These are phyloP conservation scores for Saccharomycopsis fermentans DNA, from an alignment of 805 yeast species.

Conservation along the genomic window DNA sequence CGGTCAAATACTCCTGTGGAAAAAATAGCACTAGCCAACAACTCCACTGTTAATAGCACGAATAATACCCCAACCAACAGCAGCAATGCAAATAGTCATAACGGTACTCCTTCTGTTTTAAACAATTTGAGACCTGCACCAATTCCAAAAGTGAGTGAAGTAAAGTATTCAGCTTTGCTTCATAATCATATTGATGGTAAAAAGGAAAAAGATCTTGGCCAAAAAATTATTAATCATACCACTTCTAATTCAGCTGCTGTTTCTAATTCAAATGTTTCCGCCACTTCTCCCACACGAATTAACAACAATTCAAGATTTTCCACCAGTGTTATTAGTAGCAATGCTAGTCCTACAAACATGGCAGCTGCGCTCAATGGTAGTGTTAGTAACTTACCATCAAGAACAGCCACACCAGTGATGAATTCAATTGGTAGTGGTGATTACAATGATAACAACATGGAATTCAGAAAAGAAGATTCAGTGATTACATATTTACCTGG, in stretches of 20 bases:
- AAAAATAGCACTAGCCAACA: background rate
- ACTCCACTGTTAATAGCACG: background rate
- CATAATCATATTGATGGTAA: constrained; percentile 15
- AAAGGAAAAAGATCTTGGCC: constrained; percentile 4
- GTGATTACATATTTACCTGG: constrained; percentile 16
- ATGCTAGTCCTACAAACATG: constrained; percentile 7
- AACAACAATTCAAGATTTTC: background rate
- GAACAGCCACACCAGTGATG: background rate
- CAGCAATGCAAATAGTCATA: constrained; percentile 12
- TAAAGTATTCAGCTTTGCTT: constrained; percentile 40
- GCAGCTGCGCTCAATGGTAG: constrained; percentile 18
- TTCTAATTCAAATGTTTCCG: constrained; percentile 11
- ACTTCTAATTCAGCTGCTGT: constrained; percentile 19
- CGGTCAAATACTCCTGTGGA: background rate
- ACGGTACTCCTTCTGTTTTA: constrained; percentile 15
- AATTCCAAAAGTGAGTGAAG: constrained; percentile 41
- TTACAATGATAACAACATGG: background rate
- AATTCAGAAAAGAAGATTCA: constrained; percentile 13
- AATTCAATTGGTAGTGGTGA: background rate
- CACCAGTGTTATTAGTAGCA: constrained; percentile 20
- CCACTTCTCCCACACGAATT: constrained; percentile 7
- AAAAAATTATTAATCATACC: constrained; percentile 16
- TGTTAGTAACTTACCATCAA: constrained; percentile 5
- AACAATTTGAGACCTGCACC: constrained; percentile 41
- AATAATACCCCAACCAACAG: constrained; percentile 3